phyloP scores from a whole-genome alignment of 805 yeast species.

The Kodamaea fukazawae region DNA sequence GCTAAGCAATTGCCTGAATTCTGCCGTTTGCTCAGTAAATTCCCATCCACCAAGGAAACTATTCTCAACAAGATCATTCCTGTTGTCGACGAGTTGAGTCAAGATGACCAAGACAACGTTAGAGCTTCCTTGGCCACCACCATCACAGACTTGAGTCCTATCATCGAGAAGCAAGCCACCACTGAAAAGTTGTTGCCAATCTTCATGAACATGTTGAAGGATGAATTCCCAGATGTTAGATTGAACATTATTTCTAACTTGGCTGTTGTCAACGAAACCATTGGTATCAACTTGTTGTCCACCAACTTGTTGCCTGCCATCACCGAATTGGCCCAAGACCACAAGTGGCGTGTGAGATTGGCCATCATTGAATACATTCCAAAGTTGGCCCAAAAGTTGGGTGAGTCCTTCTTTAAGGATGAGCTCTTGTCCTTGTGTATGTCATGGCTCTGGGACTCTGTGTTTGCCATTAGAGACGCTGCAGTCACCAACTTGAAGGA shows the following conservation, averaged over 20 bases:
- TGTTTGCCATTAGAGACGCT: slow-evolving; percentile 93
- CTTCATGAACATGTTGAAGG: slow-evolving; percentile 89
- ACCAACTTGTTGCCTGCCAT: slow-evolving; percentile 93
- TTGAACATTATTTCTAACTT: slow-evolving; percentile 90
- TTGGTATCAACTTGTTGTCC: slow-evolving; percentile 85
- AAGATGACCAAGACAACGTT: slow-evolving; percentile 90
- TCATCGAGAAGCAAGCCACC: slow-evolving; percentile 80
- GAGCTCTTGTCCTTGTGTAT: slow-evolving; percentile 87
- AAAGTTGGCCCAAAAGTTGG: slow-evolving; percentile 87
- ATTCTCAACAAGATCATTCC: slow-evolving; percentile 76
- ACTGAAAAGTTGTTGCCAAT: slow-evolving; percentile 81
- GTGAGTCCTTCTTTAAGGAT: slow-evolving; percentile 88
- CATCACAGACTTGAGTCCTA: slow-evolving; percentile 81
- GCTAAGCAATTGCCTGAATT: slow-evolving; percentile 87
- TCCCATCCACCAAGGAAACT: slow-evolving; percentile 38
- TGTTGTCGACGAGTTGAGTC: slow-evolving; percentile 74
- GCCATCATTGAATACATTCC: slow-evolving; percentile 98
- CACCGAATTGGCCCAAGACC: slow-evolving; percentile 91
- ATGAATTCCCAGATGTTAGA: slow-evolving; percentile 95
- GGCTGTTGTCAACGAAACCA: slow-evolving; percentile 88
- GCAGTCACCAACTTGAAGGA: slow-evolving; percentile 82
- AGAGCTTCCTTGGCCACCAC: slow-evolving; percentile 90
- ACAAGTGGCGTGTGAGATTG: slow-evolving; percentile 95
- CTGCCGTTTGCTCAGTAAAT: slow-evolving; percentile 47
- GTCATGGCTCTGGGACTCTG: slow-evolving; percentile 99